These are phyloP conservation scores for Penicillium macrosclerotiorum DNA, from an alignment of 495 filamentous ascomycete genomes.

Conservation along the genomic window DNA sequence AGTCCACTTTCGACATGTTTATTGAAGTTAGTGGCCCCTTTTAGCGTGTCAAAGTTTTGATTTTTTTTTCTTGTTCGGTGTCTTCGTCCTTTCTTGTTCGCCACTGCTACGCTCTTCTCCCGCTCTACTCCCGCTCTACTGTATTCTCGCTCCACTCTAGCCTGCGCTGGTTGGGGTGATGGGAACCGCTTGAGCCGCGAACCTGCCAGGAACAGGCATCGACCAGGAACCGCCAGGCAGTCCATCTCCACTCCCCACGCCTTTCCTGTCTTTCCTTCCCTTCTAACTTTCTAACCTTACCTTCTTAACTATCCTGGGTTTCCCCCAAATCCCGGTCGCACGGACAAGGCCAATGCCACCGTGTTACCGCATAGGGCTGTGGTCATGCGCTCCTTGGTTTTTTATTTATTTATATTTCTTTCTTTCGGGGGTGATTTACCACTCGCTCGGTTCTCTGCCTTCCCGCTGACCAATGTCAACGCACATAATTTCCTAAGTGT, in stretches of 20 bases:
- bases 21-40: conserved; percentile 26
- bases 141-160: background rate
- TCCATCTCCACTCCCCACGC: no score
- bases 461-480: background rate
- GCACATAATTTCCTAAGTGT: no score
- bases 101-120: conserved; percentile 5
- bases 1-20: conserved; percentile 15
- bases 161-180: background rate
- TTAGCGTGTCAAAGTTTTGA: conserved; percentile 18
- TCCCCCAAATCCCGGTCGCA: conserved; percentile 15
- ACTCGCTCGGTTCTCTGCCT: background rate
- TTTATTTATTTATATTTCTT: no score
- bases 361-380: conserved; percentile 19
- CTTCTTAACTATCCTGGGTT: no score
- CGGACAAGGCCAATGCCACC: conserved; percentile 9
- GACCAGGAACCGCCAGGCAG: background rate
- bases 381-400: conserved; percentile 9
- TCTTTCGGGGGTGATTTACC: background rate
- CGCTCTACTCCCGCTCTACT: background rate
- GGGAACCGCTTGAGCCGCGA: conserved; percentile 12
- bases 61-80: conserved; percentile 5
- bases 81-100: conserved; percentile 9
- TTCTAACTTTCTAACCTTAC: no score
- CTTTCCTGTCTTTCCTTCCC: no score
- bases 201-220: conserved; percentile 15